phyloP scores from a whole-genome alignment of 2,329 filamentous ascomycete genomes.

The Talaromyces sp. region DNA sequence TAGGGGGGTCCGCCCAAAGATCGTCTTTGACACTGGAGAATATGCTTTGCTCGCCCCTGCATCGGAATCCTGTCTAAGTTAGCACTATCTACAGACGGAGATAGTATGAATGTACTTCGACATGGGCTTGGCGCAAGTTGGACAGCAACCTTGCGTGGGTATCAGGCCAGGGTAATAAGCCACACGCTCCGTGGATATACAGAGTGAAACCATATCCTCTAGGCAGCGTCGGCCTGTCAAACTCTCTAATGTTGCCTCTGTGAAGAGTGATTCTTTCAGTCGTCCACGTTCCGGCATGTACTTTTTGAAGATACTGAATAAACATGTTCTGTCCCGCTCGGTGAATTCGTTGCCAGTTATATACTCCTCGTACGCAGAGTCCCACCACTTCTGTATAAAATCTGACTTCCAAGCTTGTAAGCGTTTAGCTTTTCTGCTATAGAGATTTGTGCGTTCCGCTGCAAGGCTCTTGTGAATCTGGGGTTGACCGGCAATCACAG shows the following conservation, averaged over 20 bases:
- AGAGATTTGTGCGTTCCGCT: slow-evolving; percentile 14
- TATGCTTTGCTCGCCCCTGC: slow-evolving; percentile 15
- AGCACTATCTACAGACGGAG: background rate
- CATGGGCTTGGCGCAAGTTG: slow-evolving; percentile 5
- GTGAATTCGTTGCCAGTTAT: slow-evolving; percentile 22
- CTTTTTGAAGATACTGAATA: slow-evolving; percentile 26
- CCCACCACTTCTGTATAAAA: slow-evolving; percentile 22
- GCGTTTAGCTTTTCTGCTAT: slow-evolving; percentile 22
- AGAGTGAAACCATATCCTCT: slow-evolving; percentile 22
- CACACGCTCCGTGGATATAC: slow-evolving; percentile 17
- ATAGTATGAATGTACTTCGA: background rate
- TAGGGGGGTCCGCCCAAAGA: slow-evolving; percentile 9
- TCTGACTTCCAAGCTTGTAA: slow-evolving; percentile 10
- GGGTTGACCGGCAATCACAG: slow-evolving; percentile 13
- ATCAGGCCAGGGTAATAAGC: slow-evolving; percentile 17
- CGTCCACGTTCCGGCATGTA: slow-evolving; percentile 18
- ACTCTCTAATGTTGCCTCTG: slow-evolving; percentile 22
- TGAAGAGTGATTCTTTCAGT: slow-evolving; percentile 18
- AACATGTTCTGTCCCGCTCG: slow-evolving; percentile 16
- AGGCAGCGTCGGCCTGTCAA: slow-evolving; percentile 19
- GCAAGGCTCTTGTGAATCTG: slow-evolving; percentile 11
- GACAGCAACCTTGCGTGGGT: slow-evolving; percentile 2
- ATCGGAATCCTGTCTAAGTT: slow-evolving; percentile 2
- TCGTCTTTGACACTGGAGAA: slow-evolving; percentile 12
- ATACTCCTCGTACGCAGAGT: slow-evolving; percentile 23